These are phyloP conservation scores for Beauveria brongniartii DNA, from an alignment of 2,329 filamentous ascomycete genomes.

Conservation along the genomic window DNA sequence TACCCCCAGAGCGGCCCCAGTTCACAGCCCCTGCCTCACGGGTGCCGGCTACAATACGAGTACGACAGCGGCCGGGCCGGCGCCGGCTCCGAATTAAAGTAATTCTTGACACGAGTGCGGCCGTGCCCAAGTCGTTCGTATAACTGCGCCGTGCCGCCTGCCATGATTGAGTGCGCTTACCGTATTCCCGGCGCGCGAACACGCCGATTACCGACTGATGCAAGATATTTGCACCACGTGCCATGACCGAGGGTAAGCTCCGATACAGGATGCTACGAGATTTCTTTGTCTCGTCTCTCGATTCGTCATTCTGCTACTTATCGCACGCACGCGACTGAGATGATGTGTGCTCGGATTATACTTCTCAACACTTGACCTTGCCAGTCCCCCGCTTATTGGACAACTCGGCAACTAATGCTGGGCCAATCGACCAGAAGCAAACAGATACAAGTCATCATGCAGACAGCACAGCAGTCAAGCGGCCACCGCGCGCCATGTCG, in stretches of 20 bases:
- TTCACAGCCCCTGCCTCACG: not conserved
- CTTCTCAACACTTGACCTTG: not conserved
- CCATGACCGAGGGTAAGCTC: not conserved
- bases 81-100: not conserved
- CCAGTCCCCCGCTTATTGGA: not conserved
- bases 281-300: not conserved
- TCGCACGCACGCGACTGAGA: not conserved
- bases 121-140: not conserved
- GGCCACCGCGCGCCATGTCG: not conserved
- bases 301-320: not conserved
- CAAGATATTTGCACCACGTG: too few relatives aligned
- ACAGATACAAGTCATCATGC: not conserved
- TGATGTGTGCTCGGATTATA: not conserved
- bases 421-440: not conserved
- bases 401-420: not conserved
- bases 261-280: not conserved
- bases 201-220: too few relatives aligned
- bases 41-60: not conserved
- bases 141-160: not conserved
- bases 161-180: too few relatives aligned
- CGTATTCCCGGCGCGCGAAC: too few relatives aligned
- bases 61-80: not conserved
- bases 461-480: not conserved
- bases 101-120: not conserved
- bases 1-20: constrained; percentile 1